Conservation (phyloP, 2,329 filamentous ascomycete genomes). For the Aspergillus sp. region DNA sequence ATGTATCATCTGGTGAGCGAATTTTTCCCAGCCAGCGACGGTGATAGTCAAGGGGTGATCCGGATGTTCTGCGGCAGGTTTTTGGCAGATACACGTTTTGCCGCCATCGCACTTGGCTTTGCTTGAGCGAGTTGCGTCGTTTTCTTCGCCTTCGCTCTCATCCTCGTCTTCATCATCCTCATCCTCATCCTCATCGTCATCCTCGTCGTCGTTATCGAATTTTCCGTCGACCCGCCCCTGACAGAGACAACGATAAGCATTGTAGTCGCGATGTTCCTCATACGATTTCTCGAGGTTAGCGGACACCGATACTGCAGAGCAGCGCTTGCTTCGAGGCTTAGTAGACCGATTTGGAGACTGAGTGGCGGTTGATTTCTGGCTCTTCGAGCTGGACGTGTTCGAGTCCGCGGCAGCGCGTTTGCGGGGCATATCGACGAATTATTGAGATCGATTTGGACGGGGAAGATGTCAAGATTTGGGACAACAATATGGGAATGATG, state of each 20-base stretch:
- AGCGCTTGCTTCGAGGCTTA: background rate
- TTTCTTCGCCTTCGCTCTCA: background rate
- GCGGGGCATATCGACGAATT: no score
- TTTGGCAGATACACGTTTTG: constrained; percentile 13
- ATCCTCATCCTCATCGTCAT: constrained; percentile 21
- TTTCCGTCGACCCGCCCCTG: background rate
- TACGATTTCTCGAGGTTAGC: background rate
- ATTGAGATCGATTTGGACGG: background rate
- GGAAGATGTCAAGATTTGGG: no score
- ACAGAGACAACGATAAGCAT: background rate
- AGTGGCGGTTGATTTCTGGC: background rate
- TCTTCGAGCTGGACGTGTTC: background rate
- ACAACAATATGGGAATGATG: background rate
- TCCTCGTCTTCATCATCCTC: constrained; percentile 20
- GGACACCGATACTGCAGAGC: background rate
- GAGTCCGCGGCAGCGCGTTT: no score
- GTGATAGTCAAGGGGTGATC: constrained; percentile 7
- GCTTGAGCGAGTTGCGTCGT: background rate
- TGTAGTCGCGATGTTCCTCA: background rate
- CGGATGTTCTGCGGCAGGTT: constrained; percentile 9
- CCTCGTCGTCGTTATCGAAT: background rate
- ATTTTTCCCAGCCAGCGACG: constrained; percentile 3
- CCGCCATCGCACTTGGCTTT: constrained; percentile 24
- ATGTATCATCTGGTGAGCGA: constrained; percentile 15
- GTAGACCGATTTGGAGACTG: background rate